Conservation (phyloP, 2,329 filamentous ascomycete species). For the Fusarium sp. region DNA sequence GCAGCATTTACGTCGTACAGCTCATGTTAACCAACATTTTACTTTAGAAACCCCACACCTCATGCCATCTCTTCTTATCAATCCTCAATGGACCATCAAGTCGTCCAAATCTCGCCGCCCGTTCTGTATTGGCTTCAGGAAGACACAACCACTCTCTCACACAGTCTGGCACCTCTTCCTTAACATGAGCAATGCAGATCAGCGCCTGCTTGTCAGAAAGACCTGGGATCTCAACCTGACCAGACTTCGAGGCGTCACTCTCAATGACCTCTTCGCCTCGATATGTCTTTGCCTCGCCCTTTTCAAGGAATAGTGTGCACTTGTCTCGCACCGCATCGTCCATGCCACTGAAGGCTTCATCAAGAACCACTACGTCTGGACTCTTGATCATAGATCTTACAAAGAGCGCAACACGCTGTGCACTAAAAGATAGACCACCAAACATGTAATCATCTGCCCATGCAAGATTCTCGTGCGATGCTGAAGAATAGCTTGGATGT, state of each 20-base stretch:
- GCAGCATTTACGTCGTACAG: not conserved
- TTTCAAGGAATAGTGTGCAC: conserved; percentile 82
- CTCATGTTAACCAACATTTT: not conserved
- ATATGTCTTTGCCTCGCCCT: conserved; percentile 65
- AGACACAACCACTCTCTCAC: conserved; percentile 88
- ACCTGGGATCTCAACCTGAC: conserved; percentile 66
- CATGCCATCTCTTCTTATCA: conserved; percentile 68
- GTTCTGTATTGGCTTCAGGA: conserved; percentile 76
- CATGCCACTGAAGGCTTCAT: conserved; percentile 91
- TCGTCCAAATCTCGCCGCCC: conserved; percentile 71
- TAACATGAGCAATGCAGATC: conserved; percentile 91
- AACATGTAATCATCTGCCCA: conserved; percentile 79
- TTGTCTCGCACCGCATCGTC: conserved; percentile 85
- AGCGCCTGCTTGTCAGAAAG: conserved; percentile 80
- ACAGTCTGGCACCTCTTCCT: conserved; percentile 87
- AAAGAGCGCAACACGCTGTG: conserved; percentile 87
- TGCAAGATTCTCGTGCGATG: conserved; percentile 48
- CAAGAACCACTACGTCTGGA: conserved; percentile 84
- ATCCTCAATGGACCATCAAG: conserved; percentile 70
- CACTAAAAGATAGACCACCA: conserved; percentile 80
- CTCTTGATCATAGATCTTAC: conserved; percentile 83
- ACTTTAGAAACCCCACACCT: conserved; percentile 68
- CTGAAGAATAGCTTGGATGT: conserved; percentile 61
- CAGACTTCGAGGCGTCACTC: conserved; percentile 58
- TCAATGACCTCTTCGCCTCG: conserved; percentile 55